Conservation (phyloP, 768 basidiomycete species). For the Pisolithus orientalis region DNA sequence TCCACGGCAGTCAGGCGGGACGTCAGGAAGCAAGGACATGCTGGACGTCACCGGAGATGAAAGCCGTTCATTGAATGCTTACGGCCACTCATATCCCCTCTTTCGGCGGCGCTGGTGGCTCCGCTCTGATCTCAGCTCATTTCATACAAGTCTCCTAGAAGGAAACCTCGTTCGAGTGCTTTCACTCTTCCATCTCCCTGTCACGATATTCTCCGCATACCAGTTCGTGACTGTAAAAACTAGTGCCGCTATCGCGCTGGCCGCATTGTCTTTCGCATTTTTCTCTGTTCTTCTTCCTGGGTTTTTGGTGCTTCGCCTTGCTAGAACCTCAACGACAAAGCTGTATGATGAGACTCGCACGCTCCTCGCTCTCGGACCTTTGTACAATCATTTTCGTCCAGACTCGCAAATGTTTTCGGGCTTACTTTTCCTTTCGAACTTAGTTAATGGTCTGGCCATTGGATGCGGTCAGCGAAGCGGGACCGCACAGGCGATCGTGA, state of each 20-base stretch:
- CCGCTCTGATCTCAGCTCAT: constrained; percentile 60
- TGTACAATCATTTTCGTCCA: constrained; percentile 93
- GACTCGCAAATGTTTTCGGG: constrained; percentile 86
- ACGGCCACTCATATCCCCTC: constrained; percentile 15
- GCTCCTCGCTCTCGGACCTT: constrained; percentile 79
- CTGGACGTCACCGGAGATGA: constrained; percentile 32
- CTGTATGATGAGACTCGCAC: constrained; percentile 94
- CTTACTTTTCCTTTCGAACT: constrained; percentile 73
- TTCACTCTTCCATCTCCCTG: constrained; percentile 88
- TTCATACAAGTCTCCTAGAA: constrained; percentile 75
- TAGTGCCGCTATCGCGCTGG: constrained; percentile 64
- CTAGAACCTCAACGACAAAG: constrained; percentile 77
- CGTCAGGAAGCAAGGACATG: constrained; percentile 41
- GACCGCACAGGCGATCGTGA: constrained; percentile 85
- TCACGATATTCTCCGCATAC: constrained; percentile 88
- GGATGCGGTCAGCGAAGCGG: constrained; percentile 89
- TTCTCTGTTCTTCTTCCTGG: constrained; percentile 76
- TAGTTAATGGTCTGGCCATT: constrained; percentile 77
- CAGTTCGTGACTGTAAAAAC: constrained; percentile 40
- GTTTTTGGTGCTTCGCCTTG: constrained; percentile 70
- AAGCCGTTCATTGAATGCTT: constrained; percentile 23
- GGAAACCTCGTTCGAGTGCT: constrained; percentile 92
- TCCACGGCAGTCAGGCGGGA: constrained; percentile 34
- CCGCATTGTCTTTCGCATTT: constrained; percentile 71
- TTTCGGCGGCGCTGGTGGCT: constrained; percentile 26